Conservation (phyloP, 495 filamentous ascomycete species). For the Aspergillus nidulans region DNA sequence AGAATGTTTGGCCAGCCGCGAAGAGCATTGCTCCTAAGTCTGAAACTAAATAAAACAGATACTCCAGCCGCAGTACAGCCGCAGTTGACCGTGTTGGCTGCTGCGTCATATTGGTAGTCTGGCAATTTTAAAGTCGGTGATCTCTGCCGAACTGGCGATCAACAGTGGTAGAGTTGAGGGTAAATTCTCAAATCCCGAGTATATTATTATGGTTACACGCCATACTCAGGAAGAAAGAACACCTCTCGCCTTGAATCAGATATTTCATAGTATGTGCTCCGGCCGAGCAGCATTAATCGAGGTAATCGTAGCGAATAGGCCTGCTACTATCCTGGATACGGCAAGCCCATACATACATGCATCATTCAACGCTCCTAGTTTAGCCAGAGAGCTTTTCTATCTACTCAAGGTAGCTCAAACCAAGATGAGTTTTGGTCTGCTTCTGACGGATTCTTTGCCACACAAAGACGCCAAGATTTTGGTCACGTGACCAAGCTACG, state of each 20-base stretch:
- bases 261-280: not conserved
- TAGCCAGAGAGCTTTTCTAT: too few species aligned
- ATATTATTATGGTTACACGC: not conserved
- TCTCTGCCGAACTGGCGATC: not conserved
- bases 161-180: not conserved
- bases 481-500: constrained; percentile 22
- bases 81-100: not conserved
- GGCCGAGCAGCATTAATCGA: not conserved
- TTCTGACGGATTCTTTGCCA: constrained; percentile 10
- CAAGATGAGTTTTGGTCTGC: not conserved
- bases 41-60: not conserved
- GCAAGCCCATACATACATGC: too few species aligned
- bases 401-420: too few species aligned
- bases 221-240: not conserved
- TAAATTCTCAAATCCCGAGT: not conserved
- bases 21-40: constrained; percentile 1
- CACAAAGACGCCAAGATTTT: constrained; percentile 1
- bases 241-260: not conserved
- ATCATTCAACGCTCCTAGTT: too few species aligned
- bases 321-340: not conserved
- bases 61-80: not conserved
- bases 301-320: not conserved
- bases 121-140: not conserved
- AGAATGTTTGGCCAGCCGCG: not conserved
- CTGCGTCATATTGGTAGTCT: not conserved